Percentiles rank a stretch among this genome's conserved stretches.
These are phyloP conservation scores for Chaetomium cochliodes DNA, from an alignment of 495 filamentous ascomycete species.

Conservation along the genomic window DNA sequence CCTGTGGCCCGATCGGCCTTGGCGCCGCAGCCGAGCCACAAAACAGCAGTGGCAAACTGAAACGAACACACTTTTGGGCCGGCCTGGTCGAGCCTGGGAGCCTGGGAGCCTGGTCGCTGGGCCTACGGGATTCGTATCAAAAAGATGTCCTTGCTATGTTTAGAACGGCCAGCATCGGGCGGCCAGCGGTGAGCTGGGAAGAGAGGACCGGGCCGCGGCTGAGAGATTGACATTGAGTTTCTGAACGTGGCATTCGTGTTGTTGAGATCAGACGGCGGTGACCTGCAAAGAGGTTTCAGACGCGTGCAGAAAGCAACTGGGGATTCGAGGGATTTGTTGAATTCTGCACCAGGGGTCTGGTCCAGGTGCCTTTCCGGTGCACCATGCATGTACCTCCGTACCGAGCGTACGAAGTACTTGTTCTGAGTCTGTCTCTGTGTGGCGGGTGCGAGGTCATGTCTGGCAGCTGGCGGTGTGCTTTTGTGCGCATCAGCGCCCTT, in stretches of 20 bases:
- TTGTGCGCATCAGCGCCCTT: constrained; percentile 10
- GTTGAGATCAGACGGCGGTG: constrained; percentile 3
- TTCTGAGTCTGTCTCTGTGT: no score
- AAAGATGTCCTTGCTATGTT: not conserved
- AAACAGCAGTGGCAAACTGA: constrained; percentile 6
- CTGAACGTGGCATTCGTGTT: not conserved
- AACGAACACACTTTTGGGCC: not conserved
- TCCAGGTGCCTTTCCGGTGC: no score
- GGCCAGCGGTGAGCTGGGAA: not conserved
- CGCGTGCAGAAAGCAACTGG: not conserved
- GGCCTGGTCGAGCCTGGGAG: not conserved
- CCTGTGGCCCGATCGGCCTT: not conserved
- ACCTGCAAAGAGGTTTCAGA: constrained; percentile 1
- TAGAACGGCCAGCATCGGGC: not conserved
- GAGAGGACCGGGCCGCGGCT: not conserved
- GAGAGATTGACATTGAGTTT: not conserved
- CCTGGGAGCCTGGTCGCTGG: not conserved
- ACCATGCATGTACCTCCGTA: no score
- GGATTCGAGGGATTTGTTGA: not conserved
- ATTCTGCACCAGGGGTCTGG: not conserved
- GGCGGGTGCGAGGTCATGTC: not conserved
- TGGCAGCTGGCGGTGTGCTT: constrained; percentile 10
- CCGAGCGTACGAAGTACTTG: no score
- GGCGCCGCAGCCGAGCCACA: constrained; percentile 9
- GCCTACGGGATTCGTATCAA: constrained; percentile 4